Percentiles rank a stretch among this genome's conserved stretches.
phyloP scores from a whole-genome alignment of 2,329 filamentous ascomycete genomes.

The Colletotrichum falcatum region DNA sequence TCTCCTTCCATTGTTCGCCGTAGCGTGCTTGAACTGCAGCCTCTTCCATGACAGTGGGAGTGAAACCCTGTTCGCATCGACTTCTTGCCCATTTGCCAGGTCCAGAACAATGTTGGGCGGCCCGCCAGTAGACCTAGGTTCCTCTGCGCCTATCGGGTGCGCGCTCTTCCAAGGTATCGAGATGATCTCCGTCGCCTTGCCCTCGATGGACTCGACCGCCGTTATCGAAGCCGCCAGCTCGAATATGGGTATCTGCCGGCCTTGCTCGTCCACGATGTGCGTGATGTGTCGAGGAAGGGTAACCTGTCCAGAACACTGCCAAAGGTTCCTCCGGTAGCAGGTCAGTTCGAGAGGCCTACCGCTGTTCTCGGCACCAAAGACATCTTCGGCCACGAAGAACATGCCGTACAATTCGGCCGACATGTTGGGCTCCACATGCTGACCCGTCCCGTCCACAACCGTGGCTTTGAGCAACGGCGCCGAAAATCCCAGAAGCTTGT shows the following conservation, averaged over 20 bases:
- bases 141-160: slow-evolving; percentile 63
- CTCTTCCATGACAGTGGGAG: slow-evolving; percentile 94
- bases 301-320: slow-evolving; percentile 92
- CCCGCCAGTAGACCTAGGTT: slow-evolving; percentile 60
- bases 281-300: slow-evolving; percentile 80
- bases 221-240: slow-evolving; percentile 86
- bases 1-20: slow-evolving; percentile 92
- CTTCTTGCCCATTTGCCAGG: slow-evolving; percentile 69
- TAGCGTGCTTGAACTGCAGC: slow-evolving; percentile 94
- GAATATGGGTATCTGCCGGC: slow-evolving; percentile 80
- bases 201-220: slow-evolving; percentile 91
- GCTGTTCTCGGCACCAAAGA: slow-evolving; percentile 71
- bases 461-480: slow-evolving; percentile 69
- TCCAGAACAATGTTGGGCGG: slow-evolving; percentile 69
- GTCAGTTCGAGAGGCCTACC: slow-evolving; percentile 82
- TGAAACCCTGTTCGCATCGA: slow-evolving; percentile 82
- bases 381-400: slow-evolving; percentile 89
- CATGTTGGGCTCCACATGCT: slow-evolving; percentile 71
- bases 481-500: slow-evolving; percentile 81
- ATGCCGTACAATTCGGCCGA: slow-evolving; percentile 85
- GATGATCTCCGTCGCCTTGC: slow-evolving; percentile 92
- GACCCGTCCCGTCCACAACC: slow-evolving; percentile 74
- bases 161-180: slow-evolving; percentile 95
- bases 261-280: slow-evolving; percentile 78
- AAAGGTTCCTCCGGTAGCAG: slow-evolving; percentile 94